Base-by-base conservation (phyloP, 2,329 filamentous ascomycete species). In the Aureobasidium sp. region DNA sequence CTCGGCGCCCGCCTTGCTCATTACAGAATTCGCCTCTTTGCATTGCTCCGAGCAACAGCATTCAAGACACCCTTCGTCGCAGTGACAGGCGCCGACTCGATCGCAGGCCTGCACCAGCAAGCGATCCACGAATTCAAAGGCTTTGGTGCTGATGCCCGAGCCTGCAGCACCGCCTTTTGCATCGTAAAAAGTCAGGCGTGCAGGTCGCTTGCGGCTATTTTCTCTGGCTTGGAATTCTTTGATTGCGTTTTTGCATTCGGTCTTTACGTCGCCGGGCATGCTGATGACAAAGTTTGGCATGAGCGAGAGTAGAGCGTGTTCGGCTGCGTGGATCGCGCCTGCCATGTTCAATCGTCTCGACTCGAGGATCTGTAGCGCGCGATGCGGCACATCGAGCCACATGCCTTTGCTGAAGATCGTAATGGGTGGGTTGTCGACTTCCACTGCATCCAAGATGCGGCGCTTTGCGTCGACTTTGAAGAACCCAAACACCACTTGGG, bases 381-480 rank as follows among this genome's bases (percentile, higher is more conserved):
- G 74, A 64, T 86, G 87, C 0, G 94, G 93, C 2, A 99, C 86
- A 71, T 97, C 93, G 15, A 97, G 83, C 94, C 94, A 99, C 85
- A 97, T 90, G 42, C 92, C 94, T 72, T 94, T 95, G 69, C 85
- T 89, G 70, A 87, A 83, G 3, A 91, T 84, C 55, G 94, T 84
- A 57, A 97, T 90, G 0, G 94, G 91, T 3, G 93, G 92, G 67
- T 96, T 96, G 72, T 97, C 90, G 25, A 97, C 91, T 64, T 93
- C 85, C 0, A 97, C 88, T 2, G 93, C 93, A 72, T 99, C 94
- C 15, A 97, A 83, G 62, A 97, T 90, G 1, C 90, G 86, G 1
- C 88, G 84, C 67, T 86, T 87, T 71, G 87, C 88, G 74, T 97
- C 92, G n/a, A 97, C 79, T 72, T 97, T 97, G 82, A 97, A 97